Evolutionary conservation across 2,329 filamentous ascomycete genomes (phyloP), one percentile per base, ranked within the genome.

Genomic region (Cladosporium phlei): DNA sequence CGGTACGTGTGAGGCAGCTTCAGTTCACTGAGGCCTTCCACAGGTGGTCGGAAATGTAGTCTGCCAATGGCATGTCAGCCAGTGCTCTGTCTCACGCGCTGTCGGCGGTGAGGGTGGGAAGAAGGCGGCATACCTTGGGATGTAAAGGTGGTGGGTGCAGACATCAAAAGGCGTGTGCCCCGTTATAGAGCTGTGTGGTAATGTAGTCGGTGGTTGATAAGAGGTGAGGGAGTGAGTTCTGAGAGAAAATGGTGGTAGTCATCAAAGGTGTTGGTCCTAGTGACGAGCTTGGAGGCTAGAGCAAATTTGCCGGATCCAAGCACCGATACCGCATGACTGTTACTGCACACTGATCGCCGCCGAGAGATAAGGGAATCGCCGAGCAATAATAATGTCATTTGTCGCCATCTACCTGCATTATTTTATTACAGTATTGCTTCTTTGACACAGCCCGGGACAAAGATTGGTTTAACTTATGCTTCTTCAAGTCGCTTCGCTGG

Each of bases 11-110:
- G 52, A 54, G 44, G 43, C 47, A 57, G 56, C 50, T 69, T 76
- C 71, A 80, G 68, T 79, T 81, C 64, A 77, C 74, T 63, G 77
- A 79, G 60, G 79, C 78, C 72, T 82, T 83, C 79, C 79, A 83
- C 68, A 83, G 74, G 72, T 83, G 79, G 73, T 83, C 79, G 75
- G 78, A 81, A 71, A 82, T 81, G 69, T 82, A 82, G 72, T 82
- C 78, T 79, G 38, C 33, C 10, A 43, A 11, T n/a, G n/a, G n/a
- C 22, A 9, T 25, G 46, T 46, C 44, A 48, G 39, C 38, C 20
- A 44, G 27, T 48, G 22, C 44, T 29, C n/a, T n/a, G n/a, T 27
- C 14, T 21, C 14, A 19, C 11, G 17, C 21, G 39, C 29, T 33
- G 28, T 17, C 20, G 19, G 37, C 37, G 24, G 59, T 53, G 45